Evolutionary conservation across 2,329 filamentous ascomycete genomes (phyloP).

Genomic region (Neoscytalidium dimidiatum): DNA sequence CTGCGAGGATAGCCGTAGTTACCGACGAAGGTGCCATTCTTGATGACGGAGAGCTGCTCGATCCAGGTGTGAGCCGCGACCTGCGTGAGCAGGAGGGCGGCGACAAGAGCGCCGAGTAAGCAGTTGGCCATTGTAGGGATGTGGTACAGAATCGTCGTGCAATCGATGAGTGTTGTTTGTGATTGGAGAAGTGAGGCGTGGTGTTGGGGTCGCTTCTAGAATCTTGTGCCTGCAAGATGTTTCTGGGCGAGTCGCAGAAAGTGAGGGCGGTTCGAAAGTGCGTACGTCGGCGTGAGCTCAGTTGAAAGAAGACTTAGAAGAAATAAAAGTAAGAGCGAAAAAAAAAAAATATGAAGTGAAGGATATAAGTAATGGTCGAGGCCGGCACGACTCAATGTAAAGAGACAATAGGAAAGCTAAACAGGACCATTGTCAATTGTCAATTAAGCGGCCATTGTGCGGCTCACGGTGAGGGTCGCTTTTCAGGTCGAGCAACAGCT

Average conservation of each 20-base stretch:
- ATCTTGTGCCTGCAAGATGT: constrained; percentile 11
- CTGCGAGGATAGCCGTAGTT: constrained; percentile 74
- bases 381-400: constrained; percentile 19
- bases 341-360: not conserved
- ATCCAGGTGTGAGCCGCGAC: constrained; percentile 71
- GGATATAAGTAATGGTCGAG: constrained; percentile 20
- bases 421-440: constrained; percentile 3
- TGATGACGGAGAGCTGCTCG: constrained; percentile 72
- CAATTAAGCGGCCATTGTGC: constrained; percentile 14
- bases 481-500: constrained; percentile 3
- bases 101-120: constrained; percentile 19
- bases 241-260: not conserved
- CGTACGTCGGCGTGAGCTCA: not conserved
- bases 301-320: not conserved
- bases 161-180: not conserved
- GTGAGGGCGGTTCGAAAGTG: not conserved
- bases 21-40: constrained; percentile 74
- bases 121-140: not conserved
- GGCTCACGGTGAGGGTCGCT: not conserved
- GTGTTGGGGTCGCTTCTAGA: not conserved
- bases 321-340: not conserved
- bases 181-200: not conserved
- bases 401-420: constrained; percentile 12
- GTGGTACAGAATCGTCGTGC: not conserved
- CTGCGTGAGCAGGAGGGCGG: constrained; percentile 25